Percentiles rank a stretch among this genome's conserved stretches.
These are phyloP conservation scores for Fusarium lyarnte DNA, from an alignment of 2,329 filamentous ascomycete genomes.

Conservation along the genomic window DNA sequence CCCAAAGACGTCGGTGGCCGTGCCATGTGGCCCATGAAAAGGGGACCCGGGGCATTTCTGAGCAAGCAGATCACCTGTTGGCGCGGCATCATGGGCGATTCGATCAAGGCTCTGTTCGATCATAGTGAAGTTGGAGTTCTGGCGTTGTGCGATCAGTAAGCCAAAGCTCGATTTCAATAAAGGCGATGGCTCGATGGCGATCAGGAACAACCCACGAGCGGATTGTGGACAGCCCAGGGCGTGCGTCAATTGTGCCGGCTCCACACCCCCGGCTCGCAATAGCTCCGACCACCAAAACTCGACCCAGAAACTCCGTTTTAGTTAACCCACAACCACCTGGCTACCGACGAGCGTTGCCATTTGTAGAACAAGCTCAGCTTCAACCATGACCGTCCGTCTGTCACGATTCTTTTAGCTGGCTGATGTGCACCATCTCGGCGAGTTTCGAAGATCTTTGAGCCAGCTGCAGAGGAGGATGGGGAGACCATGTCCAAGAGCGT, in stretches of 20 bases:
- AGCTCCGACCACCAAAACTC: conserved; percentile 28
- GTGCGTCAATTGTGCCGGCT: conserved; percentile 16
- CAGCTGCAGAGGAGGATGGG: conserved; percentile 9
- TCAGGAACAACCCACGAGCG: conserved; percentile 40
- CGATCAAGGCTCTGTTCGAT: conserved; percentile 16
- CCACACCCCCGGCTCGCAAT: conserved; percentile 30
- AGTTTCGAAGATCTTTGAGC: conserved; percentile 23
- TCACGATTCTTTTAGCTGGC: conserved; percentile 24
- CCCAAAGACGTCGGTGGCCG: conserved; percentile 26
- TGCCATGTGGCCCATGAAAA: conserved; percentile 32
- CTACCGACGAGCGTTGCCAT: conserved; percentile 32
- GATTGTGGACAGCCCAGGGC: conserved; percentile 10
- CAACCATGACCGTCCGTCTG: conserved; percentile 26
- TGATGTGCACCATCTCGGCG: conserved; percentile 27
- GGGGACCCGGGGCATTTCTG: conserved; percentile 19
- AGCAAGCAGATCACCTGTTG: conserved; percentile 30
- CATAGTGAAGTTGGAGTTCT: conserved; percentile 31
- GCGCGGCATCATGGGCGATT: conserved; percentile 24
- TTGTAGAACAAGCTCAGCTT: conserved; percentile 32
- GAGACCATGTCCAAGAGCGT: conserved; percentile 25
- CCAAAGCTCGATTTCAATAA: conserved; percentile 46
- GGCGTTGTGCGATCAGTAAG: conserved; percentile 42
- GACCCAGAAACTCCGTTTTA: conserved; percentile 26
- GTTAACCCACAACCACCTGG: conserved; percentile 31
- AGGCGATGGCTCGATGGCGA: conserved; percentile 41